Percentiles rank a stretch among this genome's conserved stretches.
Evolutionary conservation across 2,329 filamentous ascomycete genomes (phyloP).

Genomic region (Ophiosphaerella korrae): DNA sequence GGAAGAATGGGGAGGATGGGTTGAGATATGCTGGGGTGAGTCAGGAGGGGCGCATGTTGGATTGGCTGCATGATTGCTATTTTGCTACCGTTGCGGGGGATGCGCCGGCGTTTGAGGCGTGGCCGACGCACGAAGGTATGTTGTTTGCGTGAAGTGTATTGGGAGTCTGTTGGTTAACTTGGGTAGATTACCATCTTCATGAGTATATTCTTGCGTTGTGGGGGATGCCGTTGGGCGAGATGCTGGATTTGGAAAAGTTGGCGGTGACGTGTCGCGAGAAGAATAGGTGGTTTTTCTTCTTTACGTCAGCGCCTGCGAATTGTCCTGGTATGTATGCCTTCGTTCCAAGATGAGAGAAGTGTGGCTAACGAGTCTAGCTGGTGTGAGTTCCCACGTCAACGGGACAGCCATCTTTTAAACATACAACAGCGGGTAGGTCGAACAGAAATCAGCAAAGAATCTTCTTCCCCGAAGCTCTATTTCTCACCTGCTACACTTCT

Average conservation of each 20-base stretch:
- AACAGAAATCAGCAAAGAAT: neutral
- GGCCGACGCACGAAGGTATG: conserved; percentile 57
- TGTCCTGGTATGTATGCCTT: conserved; percentile 53
- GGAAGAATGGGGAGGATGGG: conserved; percentile 44
- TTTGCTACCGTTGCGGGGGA: conserved; percentile 71
- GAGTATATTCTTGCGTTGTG: conserved; percentile 47
- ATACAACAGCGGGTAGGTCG: neutral
- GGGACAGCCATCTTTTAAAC: conserved; percentile 48
- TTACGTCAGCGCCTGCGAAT: conserved; percentile 65
- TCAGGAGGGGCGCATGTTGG: conserved; percentile 61
- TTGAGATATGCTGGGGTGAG: conserved; percentile 57
- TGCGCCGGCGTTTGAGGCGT: conserved; percentile 66
- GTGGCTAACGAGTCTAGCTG: conserved; percentile 31
- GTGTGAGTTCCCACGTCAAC: conserved; percentile 52
- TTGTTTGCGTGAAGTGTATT: neutral
- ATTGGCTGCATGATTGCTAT: conserved; percentile 72
- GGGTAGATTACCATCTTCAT: conserved; percentile 39
- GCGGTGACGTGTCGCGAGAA: conserved; percentile 61
- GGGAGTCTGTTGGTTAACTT: conserved; percentile 5
- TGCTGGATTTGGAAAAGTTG: conserved; percentile 57
- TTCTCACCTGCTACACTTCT: neutral
- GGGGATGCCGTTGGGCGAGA: conserved; percentile 50
- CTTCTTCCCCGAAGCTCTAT: neutral
- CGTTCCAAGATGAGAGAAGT: neutral
- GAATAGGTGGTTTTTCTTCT: conserved; percentile 65